phyloP scores from a whole-genome alignment of 257 asterid species.

The Lithospermum erythrorhizon region DNA sequence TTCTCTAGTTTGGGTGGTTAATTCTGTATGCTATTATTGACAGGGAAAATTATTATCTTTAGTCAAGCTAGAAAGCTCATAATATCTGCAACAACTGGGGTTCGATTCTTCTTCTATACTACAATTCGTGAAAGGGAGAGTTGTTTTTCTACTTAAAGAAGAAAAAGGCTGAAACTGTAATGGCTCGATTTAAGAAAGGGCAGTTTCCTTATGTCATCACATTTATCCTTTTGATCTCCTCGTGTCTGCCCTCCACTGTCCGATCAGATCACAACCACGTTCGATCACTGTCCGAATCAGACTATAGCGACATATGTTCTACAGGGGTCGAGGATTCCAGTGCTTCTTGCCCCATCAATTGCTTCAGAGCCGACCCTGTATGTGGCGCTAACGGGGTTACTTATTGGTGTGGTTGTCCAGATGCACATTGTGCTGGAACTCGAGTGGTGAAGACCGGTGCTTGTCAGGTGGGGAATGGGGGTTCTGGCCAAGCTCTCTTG shows the following conservation, averaged over 20 bases:
- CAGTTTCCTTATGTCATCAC: too few species aligned
- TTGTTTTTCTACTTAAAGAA: too few species aligned
- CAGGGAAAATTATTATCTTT: too few species aligned
- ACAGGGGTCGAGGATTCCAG: not conserved
- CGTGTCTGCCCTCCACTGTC: slow-evolving; percentile 19
- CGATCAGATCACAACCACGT: slow-evolving; percentile 22
- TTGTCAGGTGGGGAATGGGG: slow-evolving; percentile 75
- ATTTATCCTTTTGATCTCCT: too few species aligned
- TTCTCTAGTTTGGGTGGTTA: too few species aligned
- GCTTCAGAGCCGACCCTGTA: slow-evolving; percentile 90
- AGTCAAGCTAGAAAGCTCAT: too few species aligned
- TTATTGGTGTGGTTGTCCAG: slow-evolving; percentile 98
- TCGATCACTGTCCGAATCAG: slow-evolving; percentile 38
- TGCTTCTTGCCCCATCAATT: slow-evolving; percentile 61
- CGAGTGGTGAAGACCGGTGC: slow-evolving; percentile 59
- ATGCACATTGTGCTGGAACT: slow-evolving; percentile 75
- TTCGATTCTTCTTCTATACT: too few species aligned
- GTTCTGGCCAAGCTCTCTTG: slow-evolving; percentile 77
- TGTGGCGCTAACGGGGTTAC: slow-evolving; percentile 84
- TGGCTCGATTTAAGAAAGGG: too few species aligned
- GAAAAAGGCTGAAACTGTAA: too few species aligned
- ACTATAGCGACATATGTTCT: slow-evolving; percentile 12
- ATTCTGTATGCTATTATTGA: too few species aligned
- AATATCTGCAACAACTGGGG: too few species aligned
- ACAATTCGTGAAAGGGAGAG: too few species aligned